Evolutionary conservation across 2,329 filamentous ascomycete species (phyloP).

Genomic region (Thelonectria olida): DNA sequence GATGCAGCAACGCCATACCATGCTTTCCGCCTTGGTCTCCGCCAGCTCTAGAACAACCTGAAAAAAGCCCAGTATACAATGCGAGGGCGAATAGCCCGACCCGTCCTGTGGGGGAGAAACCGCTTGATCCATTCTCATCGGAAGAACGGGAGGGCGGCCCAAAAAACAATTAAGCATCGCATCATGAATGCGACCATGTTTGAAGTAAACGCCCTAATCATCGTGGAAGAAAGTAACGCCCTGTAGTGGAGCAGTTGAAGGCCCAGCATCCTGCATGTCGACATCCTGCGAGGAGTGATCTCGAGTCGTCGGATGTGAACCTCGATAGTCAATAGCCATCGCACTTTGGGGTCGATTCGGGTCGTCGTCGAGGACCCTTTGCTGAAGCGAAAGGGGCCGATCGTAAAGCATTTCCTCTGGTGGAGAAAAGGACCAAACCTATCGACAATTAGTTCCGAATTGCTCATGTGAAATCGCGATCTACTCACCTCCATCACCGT

Average conservation of each 20-base stretch:
- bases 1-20: conserved; percentile 49
- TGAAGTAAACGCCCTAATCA: conserved; percentile 42
- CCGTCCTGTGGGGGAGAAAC: conserved; percentile 31
- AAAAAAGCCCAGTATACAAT: conserved; percentile 43
- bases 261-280: conserved; percentile 65
- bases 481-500: conserved; percentile 96
- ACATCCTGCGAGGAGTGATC: conserved; percentile 57
- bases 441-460: conserved; percentile 40
- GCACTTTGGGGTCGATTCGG: conserved; percentile 62
- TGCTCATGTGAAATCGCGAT: background rate
- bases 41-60: conserved; percentile 44
- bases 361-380: conserved; percentile 56
- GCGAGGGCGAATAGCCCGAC: conserved; percentile 37
- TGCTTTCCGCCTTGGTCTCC: conserved; percentile 45
- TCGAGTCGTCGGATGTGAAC: conserved; percentile 42
- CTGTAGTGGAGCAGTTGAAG: conserved; percentile 63
- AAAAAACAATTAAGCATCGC: conserved; percentile 26
- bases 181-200: conserved; percentile 19
- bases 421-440: conserved; percentile 97
- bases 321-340: conserved; percentile 56
- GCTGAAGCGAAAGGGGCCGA: conserved; percentile 59
- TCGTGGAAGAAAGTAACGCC: conserved; percentile 62
- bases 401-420: conserved; percentile 74
- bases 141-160: conserved; percentile 14
- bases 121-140: conserved; percentile 30